These are phyloP conservation scores for Pichia sp. DNA, from an alignment of 1,139 yeast genomes.

Conservation along the genomic window DNA sequence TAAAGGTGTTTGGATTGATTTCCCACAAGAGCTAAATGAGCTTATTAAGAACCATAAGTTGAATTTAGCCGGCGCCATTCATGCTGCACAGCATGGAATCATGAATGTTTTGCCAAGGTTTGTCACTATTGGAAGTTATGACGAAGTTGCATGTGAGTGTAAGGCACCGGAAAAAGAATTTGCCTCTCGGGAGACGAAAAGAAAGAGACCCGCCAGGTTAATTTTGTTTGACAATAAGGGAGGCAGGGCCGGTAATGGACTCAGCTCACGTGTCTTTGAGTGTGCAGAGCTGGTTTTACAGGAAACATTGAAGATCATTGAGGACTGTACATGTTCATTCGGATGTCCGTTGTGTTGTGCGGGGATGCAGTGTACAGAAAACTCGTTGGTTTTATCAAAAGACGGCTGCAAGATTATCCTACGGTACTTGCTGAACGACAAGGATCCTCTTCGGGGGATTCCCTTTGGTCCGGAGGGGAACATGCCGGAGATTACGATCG, in stretches of 20 bases:
- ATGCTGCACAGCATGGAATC: slow-evolving; percentile 90
- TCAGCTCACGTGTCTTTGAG: slow-evolving; percentile 74
- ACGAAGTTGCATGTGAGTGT: slow-evolving; percentile 86
- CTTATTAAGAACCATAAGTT: slow-evolving; percentile 52
- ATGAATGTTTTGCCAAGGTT: slow-evolving; percentile 70
- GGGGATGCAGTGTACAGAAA: slow-evolving; percentile 73
- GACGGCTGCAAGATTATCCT: slow-evolving; percentile 78
- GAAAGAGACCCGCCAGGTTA: slow-evolving; percentile 81
- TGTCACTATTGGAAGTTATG: slow-evolving; percentile 51
- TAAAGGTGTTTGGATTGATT: slow-evolving; percentile 89
- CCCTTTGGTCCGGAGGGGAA: slow-evolving; percentile 83
- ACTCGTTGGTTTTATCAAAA: slow-evolving; percentile 76
- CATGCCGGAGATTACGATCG: slow-evolving; percentile 62
- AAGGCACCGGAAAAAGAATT: slow-evolving; percentile 96
- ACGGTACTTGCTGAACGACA: slow-evolving; percentile 10
- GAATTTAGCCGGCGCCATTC: slow-evolving; percentile 86
- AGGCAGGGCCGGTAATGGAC: slow-evolving; percentile 73
- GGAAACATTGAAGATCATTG: slow-evolving; percentile 55
- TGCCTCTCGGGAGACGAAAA: slow-evolving; percentile 59
- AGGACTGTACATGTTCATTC: slow-evolving; percentile 68
- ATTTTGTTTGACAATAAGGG: slow-evolving; percentile 82
- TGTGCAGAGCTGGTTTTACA: slow-evolving; percentile 61
- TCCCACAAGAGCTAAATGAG: slow-evolving; percentile 62
- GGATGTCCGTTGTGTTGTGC: slow-evolving; percentile 92
- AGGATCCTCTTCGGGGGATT: slow-evolving; percentile 32